Percentiles rank a stretch among this genome's conserved stretches.
Conservation (phyloP, 768 basidiomycete species). For the Exidia glandulosa region DNA sequence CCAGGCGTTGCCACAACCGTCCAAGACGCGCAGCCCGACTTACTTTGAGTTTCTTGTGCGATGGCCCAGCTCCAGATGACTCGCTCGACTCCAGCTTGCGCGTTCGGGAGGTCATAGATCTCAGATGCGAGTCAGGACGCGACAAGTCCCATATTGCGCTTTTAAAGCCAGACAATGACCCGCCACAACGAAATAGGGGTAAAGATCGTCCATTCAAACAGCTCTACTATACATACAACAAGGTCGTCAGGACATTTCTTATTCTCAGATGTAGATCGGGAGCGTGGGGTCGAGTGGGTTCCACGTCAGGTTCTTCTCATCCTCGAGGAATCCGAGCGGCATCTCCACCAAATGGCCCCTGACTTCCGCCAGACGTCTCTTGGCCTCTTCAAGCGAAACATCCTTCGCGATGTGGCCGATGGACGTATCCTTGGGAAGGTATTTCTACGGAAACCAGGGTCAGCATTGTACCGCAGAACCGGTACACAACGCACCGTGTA, state of each 20-base stretch:
- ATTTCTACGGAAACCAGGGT: conserved; percentile 33
- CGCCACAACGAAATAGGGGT: too few species aligned
- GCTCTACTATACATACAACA: background rate
- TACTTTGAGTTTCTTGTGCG: too few species aligned
- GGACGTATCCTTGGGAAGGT: conserved; percentile 58
- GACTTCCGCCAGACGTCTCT: conserved; percentile 60
- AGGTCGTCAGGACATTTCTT: background rate
- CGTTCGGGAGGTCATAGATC: too few species aligned
- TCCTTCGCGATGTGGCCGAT: conserved; percentile 70
- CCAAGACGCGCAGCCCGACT: too few species aligned
- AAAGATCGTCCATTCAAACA: background rate
- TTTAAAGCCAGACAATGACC: too few species aligned
- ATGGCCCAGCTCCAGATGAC: too few species aligned
- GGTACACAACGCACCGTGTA: conserved; percentile 48
- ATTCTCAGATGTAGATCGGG: conserved; percentile 59
- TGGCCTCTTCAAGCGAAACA: conserved; percentile 56
- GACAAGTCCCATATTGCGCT: too few species aligned
- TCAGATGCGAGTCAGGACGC: too few species aligned
- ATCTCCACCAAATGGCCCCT: conserved; percentile 30
- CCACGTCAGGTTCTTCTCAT: conserved; percentile 58
- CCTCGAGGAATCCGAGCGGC: conserved; percentile 61
- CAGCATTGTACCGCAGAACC: background rate
- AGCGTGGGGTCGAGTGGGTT: conserved; percentile 66
- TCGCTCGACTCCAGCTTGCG: too few species aligned
- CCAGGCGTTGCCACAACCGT: too few species aligned